These are phyloP conservation scores for Xylaria sp. DNA, from an alignment of 2,329 filamentous ascomycete species.

Conservation along the genomic window DNA sequence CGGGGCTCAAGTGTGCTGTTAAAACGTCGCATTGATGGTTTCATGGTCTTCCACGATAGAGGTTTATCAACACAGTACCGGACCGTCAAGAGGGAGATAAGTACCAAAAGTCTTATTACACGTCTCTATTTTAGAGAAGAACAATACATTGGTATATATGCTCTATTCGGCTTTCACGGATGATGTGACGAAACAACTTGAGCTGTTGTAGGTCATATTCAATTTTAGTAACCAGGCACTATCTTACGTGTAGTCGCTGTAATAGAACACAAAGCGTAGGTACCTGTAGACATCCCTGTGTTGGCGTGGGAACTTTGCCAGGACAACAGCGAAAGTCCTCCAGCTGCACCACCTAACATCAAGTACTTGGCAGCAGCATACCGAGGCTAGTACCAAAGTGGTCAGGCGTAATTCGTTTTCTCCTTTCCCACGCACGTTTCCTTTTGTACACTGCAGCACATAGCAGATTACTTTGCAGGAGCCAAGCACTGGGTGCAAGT, in stretches of 20 bases:
- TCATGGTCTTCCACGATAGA: slow-evolving; percentile 14
- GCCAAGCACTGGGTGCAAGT: background rate
- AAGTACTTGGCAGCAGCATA: slow-evolving; percentile 5
- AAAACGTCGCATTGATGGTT: slow-evolving; percentile 18
- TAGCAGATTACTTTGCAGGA: background rate
- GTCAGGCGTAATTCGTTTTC: slow-evolving; percentile 12
- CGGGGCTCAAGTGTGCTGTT: slow-evolving; percentile 24
- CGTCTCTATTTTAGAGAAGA: too few species aligned
- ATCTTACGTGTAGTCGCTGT: too few species aligned
- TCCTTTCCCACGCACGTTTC: slow-evolving; percentile 29
- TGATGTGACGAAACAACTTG: too few species aligned
- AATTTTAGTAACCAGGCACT: too few species aligned
- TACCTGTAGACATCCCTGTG: background rate
- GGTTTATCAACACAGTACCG: background rate
- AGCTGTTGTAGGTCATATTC: too few species aligned
- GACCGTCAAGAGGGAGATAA: background rate
- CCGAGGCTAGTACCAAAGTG: slow-evolving; percentile 21
- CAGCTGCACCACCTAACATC: slow-evolving; percentile 9
- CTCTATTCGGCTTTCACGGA: too few species aligned
- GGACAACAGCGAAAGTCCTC: slow-evolving; percentile 21
- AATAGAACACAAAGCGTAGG: background rate
- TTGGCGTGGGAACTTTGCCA: slow-evolving; percentile 15
- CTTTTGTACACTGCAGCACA: slow-evolving; percentile 5
- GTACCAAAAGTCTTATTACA: background rate
- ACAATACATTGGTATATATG: too few species aligned